phyloP scores from a whole-genome alignment of 352 stramenopile genomes.

The Elongisporangium prolatum region DNA sequence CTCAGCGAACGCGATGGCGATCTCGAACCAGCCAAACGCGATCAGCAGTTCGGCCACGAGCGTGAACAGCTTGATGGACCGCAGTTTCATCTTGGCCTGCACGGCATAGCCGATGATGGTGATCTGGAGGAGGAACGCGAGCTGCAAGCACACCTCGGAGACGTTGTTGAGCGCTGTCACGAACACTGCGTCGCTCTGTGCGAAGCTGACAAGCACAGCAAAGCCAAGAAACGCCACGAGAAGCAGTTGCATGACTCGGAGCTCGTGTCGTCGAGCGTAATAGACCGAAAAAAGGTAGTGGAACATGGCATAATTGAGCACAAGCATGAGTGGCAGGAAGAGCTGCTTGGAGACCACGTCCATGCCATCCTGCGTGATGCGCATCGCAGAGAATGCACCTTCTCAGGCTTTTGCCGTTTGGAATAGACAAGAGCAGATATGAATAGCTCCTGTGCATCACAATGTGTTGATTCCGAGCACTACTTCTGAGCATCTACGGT shows the following conservation, averaged over 20 bases:
- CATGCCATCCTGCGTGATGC: not conserved
- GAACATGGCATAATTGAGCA: constrained; percentile 27
- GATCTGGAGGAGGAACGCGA: constrained; percentile 43
- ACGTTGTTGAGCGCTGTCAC: constrained; percentile 22
- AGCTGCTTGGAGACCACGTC: constrained; percentile 5
- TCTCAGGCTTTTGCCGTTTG: too few species aligned
- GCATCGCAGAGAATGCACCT: not conserved
- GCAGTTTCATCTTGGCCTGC: constrained; percentile 25
- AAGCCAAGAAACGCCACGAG: constrained; percentile 18
- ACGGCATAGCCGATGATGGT: constrained; percentile 33
- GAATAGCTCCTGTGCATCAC: not conserved
- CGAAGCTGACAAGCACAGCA: constrained; percentile 9
- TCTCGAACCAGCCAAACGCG: constrained; percentile 4
- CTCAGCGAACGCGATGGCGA: constrained; percentile 9
- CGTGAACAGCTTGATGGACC: constrained; percentile 25
- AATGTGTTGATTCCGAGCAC: too few species aligned
- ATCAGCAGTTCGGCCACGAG: constrained; percentile 22
- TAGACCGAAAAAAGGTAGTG: constrained; percentile 31
- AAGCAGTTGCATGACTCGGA: constrained; percentile 18
- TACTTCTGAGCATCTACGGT: too few species aligned
- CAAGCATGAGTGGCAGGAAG: constrained; percentile 24
- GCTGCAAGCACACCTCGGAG: constrained; percentile 23
- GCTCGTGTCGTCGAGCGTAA: constrained; percentile 16
- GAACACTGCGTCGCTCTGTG: constrained; percentile 4
- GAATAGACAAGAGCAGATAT: too few species aligned